phyloP scores from a whole-genome alignment of 768 basidiomycete species.

The Coprinopsis strossmayeri region DNA sequence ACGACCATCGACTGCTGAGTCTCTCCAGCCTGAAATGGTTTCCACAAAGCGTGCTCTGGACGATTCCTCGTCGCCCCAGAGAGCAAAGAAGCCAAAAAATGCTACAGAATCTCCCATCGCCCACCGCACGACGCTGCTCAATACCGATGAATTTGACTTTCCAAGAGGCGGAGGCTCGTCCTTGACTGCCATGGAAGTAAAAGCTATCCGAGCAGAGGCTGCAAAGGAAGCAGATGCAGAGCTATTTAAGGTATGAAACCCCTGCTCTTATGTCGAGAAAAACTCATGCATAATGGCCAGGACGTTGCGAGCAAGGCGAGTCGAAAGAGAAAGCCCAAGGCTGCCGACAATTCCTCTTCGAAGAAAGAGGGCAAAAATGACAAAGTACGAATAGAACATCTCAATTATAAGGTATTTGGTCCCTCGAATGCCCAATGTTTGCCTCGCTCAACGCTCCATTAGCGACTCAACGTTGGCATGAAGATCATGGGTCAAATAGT shows the following conservation, averaged over 20 bases:
- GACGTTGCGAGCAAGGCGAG: constrained; percentile 25
- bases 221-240: constrained; percentile 79
- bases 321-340: constrained; percentile 42
- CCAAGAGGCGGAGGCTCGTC: constrained; percentile 91
- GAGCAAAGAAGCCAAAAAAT: constrained; percentile 58
- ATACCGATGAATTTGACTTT: constrained; percentile 79
- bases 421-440: background rate
- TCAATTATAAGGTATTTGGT: constrained; percentile 75
- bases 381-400: constrained; percentile 73
- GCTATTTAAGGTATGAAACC: constrained; percentile 52
- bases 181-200: constrained; percentile 86
- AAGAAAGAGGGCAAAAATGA: constrained; percentile 45
- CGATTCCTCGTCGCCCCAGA: constrained; percentile 39
- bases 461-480: constrained; percentile 81
- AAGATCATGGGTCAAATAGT: constrained; percentile 85
- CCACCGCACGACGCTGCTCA: constrained; percentile 21
- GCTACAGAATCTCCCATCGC: constrained; percentile 13
- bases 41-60: constrained; percentile 60
- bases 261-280: constrained; percentile 1
- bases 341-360: constrained; percentile 19
- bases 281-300: background rate
- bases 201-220: constrained; percentile 78
- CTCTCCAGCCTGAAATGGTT: constrained; percentile 37
- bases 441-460: constrained; percentile 10
- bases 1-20: background rate